Evolutionary conservation across 2,329 filamentous ascomycete genomes (phyloP).

Genomic region (Apiospora aurea): DNA sequence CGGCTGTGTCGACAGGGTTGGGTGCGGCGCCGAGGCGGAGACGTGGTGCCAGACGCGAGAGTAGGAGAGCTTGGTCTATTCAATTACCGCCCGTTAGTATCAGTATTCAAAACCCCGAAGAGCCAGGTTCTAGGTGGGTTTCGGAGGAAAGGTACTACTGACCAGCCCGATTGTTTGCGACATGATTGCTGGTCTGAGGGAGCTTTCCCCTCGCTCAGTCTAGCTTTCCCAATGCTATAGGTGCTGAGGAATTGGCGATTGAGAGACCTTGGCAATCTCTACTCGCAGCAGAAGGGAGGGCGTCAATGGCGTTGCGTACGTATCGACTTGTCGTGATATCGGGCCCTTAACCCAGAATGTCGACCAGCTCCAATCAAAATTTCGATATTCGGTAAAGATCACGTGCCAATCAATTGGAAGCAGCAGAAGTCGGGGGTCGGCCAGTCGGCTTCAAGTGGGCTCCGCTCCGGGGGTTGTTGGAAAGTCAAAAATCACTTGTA

Average conservation of each 20-base stretch:
- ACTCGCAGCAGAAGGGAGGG: background rate
- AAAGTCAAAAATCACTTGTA: background rate
- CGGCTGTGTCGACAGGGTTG: conserved; percentile 64
- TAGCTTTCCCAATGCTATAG: conserved; percentile 13
- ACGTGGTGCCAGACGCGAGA: conserved; percentile 91
- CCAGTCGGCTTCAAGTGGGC: conserved; percentile 19
- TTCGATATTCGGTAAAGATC: conserved; percentile 22
- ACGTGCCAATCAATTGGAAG: conserved; percentile 21
- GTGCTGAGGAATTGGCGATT: background rate
- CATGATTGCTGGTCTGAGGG: conserved; percentile 59
- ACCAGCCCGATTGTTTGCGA: conserved; percentile 82
- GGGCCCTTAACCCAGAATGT: conserved; percentile 2
- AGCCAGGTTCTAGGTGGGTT: background rate
- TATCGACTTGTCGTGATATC: conserved; percentile 7
- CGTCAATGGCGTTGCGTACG: background rate
- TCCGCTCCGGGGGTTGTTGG: conserved; percentile 8
- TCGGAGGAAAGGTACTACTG: conserved; percentile 44
- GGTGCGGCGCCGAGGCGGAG: conserved; percentile 73
- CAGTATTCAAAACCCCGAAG: conserved; percentile 13
- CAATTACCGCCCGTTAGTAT: conserved; percentile 12
- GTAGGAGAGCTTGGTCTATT: conserved; percentile 92
- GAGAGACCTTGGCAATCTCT: conserved; percentile 9
- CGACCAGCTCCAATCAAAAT: conserved; percentile 12
- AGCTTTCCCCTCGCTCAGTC: conserved; percentile 28
- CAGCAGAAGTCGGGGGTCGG: conserved; percentile 20